Evolutionary conservation across 306 rosid genomes (phyloP).

Genomic region (Mimosa pudica): DNA sequence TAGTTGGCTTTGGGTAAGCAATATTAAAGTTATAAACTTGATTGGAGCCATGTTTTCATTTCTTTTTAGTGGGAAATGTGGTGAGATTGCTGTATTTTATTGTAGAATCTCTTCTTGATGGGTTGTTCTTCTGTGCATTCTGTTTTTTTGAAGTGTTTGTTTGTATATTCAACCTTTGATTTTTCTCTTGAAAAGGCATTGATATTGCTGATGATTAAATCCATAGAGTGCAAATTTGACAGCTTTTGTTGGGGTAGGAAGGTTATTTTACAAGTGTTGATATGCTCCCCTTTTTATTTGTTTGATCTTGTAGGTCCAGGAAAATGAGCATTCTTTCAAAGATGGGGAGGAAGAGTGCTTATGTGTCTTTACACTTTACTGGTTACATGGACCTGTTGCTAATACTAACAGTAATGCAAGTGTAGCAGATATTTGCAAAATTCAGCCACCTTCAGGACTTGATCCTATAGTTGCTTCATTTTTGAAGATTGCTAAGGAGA

Average conservation of each 20-base stretch:
- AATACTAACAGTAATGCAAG: constrained; percentile 33
- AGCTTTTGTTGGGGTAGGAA: constrained; percentile 6
- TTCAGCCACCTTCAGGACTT: constrained; percentile 40
- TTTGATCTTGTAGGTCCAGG: constrained; percentile 55
- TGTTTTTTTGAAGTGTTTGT: neutral
- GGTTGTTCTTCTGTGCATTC: neutral
- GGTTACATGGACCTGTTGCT: constrained; percentile 70
- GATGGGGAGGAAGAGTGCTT: constrained; percentile 56
- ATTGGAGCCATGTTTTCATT: neutral
- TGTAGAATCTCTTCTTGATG: no score
- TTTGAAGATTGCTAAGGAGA: constrained; percentile 43
- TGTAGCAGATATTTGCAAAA: constrained; percentile 52
- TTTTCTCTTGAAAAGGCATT: neutral
- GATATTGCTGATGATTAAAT: neutral
- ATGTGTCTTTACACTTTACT: constrained; percentile 54
- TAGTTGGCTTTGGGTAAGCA: neutral
- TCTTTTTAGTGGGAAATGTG: neutral
- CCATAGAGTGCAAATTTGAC: neutral
- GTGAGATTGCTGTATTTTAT: neutral
- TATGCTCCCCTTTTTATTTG: constrained; percentile 12
- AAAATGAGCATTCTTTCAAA: constrained; percentile 41
- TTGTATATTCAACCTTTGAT: neutral
- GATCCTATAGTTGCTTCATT: constrained; percentile 56
- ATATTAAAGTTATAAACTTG: no score
- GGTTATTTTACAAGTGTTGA: neutral